Evolutionary conservation across 495 filamentous ascomycete genomes (phyloP).

Genomic region (Penicillium silybi): DNA sequence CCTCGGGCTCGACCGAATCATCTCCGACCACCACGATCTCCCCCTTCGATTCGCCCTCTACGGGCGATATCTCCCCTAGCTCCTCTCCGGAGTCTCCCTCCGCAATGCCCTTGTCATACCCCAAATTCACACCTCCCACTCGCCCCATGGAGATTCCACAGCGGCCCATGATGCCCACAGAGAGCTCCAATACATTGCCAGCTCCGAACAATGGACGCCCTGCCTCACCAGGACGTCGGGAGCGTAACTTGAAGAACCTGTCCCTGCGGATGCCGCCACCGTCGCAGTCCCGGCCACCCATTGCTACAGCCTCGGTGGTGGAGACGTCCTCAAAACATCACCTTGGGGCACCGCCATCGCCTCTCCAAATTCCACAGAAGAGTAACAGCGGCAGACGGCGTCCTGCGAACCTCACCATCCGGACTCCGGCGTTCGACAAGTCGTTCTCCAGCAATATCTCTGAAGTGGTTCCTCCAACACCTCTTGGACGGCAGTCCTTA

Average conservation of each 20-base stretch:
- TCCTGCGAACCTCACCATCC: conserved; percentile 71
- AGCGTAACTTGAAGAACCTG: conserved; percentile 89
- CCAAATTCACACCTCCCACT: conserved; percentile 32
- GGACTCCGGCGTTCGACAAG: conserved; percentile 53
- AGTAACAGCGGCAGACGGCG: conserved; percentile 64
- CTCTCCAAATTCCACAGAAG: conserved; percentile 75
- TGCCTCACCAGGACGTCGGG: conserved; percentile 64
- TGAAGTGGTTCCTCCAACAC: conserved; percentile 52
- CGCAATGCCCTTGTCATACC: conserved; percentile 46
- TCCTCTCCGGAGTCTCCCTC: conserved; percentile 87
- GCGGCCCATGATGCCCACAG: conserved; percentile 12
- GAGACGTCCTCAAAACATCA: conserved; percentile 45
- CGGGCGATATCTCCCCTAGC: conserved; percentile 87
- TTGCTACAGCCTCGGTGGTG: conserved; percentile 45
- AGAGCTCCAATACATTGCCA: conserved; percentile 26
- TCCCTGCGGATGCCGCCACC: conserved; percentile 75
- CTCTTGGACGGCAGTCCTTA: conserved; percentile 44
- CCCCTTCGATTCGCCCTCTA: conserved; percentile 80
- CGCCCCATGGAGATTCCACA: conserved; percentile 26
- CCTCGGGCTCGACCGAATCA: conserved; percentile 83
- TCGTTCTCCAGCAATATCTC: conserved; percentile 32
- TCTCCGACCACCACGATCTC: conserved; percentile 96
- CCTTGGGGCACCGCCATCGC: conserved; percentile 74
- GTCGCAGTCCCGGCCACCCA: conserved; percentile 42
- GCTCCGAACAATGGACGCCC: conserved; percentile 41